Base-by-base conservation (phyloP, 106 monocot species). In the Triglochin maritima region DNA sequence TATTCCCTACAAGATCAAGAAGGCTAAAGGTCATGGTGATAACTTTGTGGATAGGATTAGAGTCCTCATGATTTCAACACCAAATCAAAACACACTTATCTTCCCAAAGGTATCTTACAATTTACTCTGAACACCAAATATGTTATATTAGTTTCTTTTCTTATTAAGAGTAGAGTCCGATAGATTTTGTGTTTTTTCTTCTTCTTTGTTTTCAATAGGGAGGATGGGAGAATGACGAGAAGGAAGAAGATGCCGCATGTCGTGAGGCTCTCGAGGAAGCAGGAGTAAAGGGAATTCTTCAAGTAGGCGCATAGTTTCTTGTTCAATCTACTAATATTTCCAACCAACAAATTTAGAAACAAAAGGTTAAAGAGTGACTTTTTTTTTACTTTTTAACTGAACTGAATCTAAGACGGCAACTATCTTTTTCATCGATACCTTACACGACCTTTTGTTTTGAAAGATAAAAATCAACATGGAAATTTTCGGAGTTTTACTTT, bases 201-300 rank as follows among this genome's bases (percentile, higher is more conserved):
- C 29, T 29, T 16, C 60, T 1, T 9, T 10, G 65, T 57, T 4
- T 43, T 65, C 42, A 52, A 15, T 61, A 89, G 90, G 90, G 90
- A 55, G 90, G 90, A 67, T 90, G 90, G 90, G 90, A 90, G 73
- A 62, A 77, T 43, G 90, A 90, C 65, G 90, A 90, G 66, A 81
- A 74, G 14, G 76, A 77, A 15, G 41, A 6, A 44, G 72, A 90
- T 75, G 90, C 90, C 8, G 90, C 90, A 6, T 67, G 79, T 71
- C 80, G 90, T 9, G 90, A 90, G 75, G 86, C 90, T 51, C 49
- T 83, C 48, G 90, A 90, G 56, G 90, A 90, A 80, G 90, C 90
- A 6, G 90, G 90, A 65, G 85, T 86, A 2, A 79, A 47, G 64
- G 86, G 86, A 67, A 65, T 67, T 43, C 62, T 86, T 42, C 73